Percentiles rank a stretch among this genome's conserved stretches.
Evolutionary conservation across 371 early-diverging fungal species (phyloP).

Genomic region (Massospora cicadina): DNA sequence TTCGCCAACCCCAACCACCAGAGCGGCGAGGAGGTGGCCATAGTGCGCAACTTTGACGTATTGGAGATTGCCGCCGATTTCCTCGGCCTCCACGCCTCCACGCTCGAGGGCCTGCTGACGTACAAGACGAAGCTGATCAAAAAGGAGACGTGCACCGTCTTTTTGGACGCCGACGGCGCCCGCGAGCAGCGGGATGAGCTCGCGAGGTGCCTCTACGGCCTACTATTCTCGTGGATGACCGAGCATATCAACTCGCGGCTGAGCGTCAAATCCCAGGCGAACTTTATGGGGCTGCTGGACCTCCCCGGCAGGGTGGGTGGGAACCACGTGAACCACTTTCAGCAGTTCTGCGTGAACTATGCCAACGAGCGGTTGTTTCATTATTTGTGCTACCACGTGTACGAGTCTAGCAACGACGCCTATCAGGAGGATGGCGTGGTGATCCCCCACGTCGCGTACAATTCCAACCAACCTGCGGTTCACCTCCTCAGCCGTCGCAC

Average conservation of each 20-base stretch:
- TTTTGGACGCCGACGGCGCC: slow-evolving; percentile 46
- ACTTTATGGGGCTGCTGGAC: slow-evolving; percentile 55
- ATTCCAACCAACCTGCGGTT: slow-evolving; percentile 40
- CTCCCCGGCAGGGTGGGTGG: slow-evolving; percentile 59
- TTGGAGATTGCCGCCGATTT: slow-evolving; percentile 67
- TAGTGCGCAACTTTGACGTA: slow-evolving; percentile 49
- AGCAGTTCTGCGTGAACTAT: slow-evolving; percentile 58
- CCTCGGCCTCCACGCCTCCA: slow-evolving; percentile 59
- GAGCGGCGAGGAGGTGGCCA: slow-evolving; percentile 41
- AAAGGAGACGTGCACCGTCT: slow-evolving; percentile 62
- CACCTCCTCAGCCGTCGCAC: slow-evolving; percentile 31
- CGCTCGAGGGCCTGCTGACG: slow-evolving; percentile 45
- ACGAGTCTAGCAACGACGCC: slow-evolving; percentile 16
- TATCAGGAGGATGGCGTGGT: slow-evolving; percentile 14
- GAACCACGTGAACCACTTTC: slow-evolving; percentile 46
- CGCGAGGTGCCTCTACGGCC: slow-evolving; percentile 55
- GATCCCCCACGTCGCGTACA: slow-evolving; percentile 27
- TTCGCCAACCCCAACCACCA: slow-evolving; percentile 48
- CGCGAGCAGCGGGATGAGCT: slow-evolving; percentile 61
- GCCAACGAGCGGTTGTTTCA: slow-evolving; percentile 67
- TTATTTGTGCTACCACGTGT: slow-evolving; percentile 30
- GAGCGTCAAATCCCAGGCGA: slow-evolving; percentile 36
- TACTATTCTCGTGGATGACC: slow-evolving; percentile 72
- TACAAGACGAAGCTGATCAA: slow-evolving; percentile 39
- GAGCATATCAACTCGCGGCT: slow-evolving; percentile 71